Base-by-base conservation (phyloP, 2,329 filamentous ascomycete species). In the Aaosphaeria arxii region DNA sequence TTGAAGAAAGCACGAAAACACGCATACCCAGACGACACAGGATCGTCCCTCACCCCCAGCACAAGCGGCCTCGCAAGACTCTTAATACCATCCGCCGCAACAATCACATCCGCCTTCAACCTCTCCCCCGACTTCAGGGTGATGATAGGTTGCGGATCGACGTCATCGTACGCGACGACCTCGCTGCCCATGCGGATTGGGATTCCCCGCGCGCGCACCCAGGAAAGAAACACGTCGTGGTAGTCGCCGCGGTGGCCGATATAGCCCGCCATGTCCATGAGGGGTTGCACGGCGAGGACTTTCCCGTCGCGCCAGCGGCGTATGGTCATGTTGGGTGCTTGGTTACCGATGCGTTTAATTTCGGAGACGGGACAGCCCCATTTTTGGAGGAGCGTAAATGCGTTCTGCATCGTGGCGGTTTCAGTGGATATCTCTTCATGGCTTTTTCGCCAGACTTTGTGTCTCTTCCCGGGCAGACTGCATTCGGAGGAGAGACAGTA, bases 81-180 rank as follows among this genome's bases (percentile, higher is more conserved):
- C 53, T 77, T 76, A 49, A 79, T 77, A 5, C 76, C 71, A 57
- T 80, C 77, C 5, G 73, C 74, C 2, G 75, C 77, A 7, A 80
- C 62, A 5, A 80, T 66, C 1, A 79, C 55, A 57, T 80, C 75
- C 0, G 74, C 77, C 2, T 52, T 47, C 42, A 73, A 64, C 2
- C 39, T 46, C 45, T 59, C 55, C 4, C 56, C 56, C 7, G 28
- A 41, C 30, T 51, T 57, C 3, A 59, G 49, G 9, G 47, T 52
- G 13, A 59, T 49, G n/a, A 33, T 35, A 4, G 56, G 43, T 30
- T 55, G 49, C 30, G 49, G 49, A 28, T 54, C 53, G 5, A 32
- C 40, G 44, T 59, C 56, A 7, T 56, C 51, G 30, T 49, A 59
- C 7, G 24, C 48, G 1, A 59, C 48, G 1, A 59, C 56, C 39